Percentiles rank a stretch among this genome's conserved stretches.
Evolutionary conservation across 371 early-diverging fungal genomes (phyloP).

Genomic region (Rhizopus stolonifer): DNA sequence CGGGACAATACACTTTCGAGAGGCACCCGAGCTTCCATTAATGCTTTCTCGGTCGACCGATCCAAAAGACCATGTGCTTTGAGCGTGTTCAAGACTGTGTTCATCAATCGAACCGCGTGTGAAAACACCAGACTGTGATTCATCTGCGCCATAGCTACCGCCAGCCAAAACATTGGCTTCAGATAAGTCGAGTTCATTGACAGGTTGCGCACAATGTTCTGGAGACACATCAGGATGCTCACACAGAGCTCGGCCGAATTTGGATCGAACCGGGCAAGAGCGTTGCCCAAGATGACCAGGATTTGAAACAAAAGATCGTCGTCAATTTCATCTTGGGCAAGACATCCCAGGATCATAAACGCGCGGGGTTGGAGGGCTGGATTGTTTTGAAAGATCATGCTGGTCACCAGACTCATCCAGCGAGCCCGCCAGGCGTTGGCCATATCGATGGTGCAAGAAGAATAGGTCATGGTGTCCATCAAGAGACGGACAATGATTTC

Average conservation of each 20-base stretch:
- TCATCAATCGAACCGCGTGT: constrained; percentile 65
- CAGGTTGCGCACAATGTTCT: constrained; percentile 76
- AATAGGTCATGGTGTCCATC: constrained; percentile 72
- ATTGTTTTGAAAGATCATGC: constrained; percentile 88
- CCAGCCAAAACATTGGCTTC: constrained; percentile 87
- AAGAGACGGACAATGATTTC: constrained; percentile 76
- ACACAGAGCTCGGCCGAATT: constrained; percentile 67
- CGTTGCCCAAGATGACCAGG: constrained; percentile 80
- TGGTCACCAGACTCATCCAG: constrained; percentile 87
- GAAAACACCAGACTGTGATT: constrained; percentile 73
- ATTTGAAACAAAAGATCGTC: constrained; percentile 87
- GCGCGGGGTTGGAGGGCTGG: constrained; percentile 91
- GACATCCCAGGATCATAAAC: constrained; percentile 87
- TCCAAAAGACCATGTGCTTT: constrained; percentile 65
- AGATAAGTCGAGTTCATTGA: constrained; percentile 75
- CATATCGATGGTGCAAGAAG: constrained; percentile 70
- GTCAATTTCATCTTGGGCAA: constrained; percentile 82
- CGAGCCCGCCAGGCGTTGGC: constrained; percentile 82
- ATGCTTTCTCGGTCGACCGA: constrained; percentile 45
- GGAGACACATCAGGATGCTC: constrained; percentile 82
- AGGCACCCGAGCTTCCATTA: constrained; percentile 58
- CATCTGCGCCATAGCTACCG: constrained; percentile 78
- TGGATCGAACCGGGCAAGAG: constrained; percentile 76
- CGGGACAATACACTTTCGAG: constrained; percentile 46
- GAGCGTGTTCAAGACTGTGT: constrained; percentile 68